Evolutionary conservation across 306 rosid genomes (phyloP), one percentile per base, ranked within the genome.

Genomic region (Vicia villosa): DNA sequence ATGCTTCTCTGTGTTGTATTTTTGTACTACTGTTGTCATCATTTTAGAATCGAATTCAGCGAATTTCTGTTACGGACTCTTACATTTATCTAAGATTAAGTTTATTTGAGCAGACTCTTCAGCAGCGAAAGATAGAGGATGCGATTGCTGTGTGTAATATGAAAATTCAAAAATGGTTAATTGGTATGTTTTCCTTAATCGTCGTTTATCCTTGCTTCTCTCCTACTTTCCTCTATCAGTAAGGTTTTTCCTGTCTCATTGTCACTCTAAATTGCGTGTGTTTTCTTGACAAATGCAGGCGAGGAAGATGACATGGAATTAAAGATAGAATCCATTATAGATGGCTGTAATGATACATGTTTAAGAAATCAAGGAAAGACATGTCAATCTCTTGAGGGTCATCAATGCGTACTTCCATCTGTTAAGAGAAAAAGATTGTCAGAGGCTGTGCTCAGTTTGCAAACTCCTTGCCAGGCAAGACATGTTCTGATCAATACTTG

Each of bases 391-490:
- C 58, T 17, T 54, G 87, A 82, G 40, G 82, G 78, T 47, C 14
- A 41, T 47, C 81, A 73, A 68, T 19, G 40, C 78, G 51, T 67
- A 43, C 30, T 78, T 63, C 82, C 67, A 74, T 24, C 2, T 69
- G 45, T 5, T 49, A 82, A 81, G 80, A 83, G 82, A 77, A 85
- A 69, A 84, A 75, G 80, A 78, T 72, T 88, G 77, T 47, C 82
- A 16, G 96, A 86, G 73, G 93, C 89, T 32, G 78, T 85, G 68
- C 86, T 86, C 57, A 58, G 38, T 36, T 4, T 47, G 26, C 85
- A 58, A 66, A 85, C 72, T 85, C 79, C 86, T 56, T 82, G 88
- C 80, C 83, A 83, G 96, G 96, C 81, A 83, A 74, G 91, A 79
- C 75, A 59, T 41, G 38, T 47, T 56, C 28, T 57, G 19, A 43